Evolutionary conservation across 202 grass and related monocot genomes (phyloP).

Genomic region (Elaeis oleifera): DNA sequence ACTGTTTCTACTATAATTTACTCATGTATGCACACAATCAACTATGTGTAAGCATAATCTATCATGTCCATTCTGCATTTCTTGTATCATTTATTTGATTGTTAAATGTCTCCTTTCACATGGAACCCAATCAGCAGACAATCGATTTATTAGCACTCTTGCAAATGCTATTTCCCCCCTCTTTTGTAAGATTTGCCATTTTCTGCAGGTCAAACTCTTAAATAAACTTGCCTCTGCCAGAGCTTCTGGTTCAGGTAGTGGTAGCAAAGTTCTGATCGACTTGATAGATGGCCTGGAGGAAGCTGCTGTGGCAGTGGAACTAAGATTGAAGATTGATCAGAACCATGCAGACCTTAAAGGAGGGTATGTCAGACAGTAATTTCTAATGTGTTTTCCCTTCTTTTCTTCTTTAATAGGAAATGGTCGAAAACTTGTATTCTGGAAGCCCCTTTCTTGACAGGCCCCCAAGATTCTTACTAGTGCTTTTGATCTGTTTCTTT

Average conservation of each 20-base stretch:
- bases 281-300: conserved; percentile 85
- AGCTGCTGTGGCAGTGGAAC: conserved; percentile 53
- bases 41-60: no score
- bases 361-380: conserved; percentile 52
- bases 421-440: no score
- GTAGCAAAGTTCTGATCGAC: conserved; percentile 76
- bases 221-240: conserved; percentile 82
- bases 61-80: no score
- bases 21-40: no score
- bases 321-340: conserved; percentile 96
- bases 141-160: no score
- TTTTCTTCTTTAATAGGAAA: background rate
- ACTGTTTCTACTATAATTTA: no score
- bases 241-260: conserved; percentile 47
- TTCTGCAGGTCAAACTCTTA: conserved; percentile 78
- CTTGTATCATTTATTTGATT: no score
- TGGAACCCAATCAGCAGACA: no score
- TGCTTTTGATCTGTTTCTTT: no score
- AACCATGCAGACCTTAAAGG: conserved; percentile 75
- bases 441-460: no score
- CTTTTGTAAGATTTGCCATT: conserved; percentile 2
- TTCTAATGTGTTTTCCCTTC: background rate
- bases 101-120: no score
- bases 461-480: no score
- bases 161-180: background rate